Conservation (phyloP, 305 asterid species). For the Solanum hybrid region DNA sequence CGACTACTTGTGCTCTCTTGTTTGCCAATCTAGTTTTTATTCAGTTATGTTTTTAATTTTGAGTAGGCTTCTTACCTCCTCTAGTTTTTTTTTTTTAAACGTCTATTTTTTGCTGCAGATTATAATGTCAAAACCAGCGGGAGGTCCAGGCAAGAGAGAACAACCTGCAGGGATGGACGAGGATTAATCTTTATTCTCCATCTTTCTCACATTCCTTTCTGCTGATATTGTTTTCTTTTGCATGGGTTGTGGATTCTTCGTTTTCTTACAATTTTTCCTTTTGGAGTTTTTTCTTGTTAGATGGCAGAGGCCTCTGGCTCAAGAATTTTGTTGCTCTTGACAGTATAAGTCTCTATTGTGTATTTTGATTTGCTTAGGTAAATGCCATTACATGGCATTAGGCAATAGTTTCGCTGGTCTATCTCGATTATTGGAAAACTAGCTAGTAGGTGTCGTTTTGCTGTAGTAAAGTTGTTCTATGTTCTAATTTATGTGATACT, state of each 20-base stretch:
- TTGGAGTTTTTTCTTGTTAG: background rate
- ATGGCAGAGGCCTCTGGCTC: background rate
- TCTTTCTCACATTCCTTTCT: background rate
- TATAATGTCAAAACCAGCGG: conserved; percentile 97
- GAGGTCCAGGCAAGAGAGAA: conserved; percentile 62
- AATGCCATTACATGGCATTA: background rate
- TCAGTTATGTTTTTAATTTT: background rate
- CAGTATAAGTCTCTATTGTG: background rate
- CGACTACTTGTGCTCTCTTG: background rate
- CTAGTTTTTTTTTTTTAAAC: background rate
- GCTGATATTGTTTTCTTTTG: background rate
- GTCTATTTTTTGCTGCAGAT: conserved; percentile 34
- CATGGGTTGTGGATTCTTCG: background rate
- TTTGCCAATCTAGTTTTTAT: background rate
- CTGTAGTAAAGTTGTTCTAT: background rate
- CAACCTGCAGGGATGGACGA: conserved; percentile 35
- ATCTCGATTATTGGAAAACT: background rate
- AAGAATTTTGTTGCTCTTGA: background rate
- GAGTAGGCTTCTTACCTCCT: background rate
- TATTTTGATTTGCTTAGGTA: background rate
- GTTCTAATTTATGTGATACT: background rate
- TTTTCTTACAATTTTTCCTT: background rate
- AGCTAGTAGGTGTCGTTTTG: background rate
- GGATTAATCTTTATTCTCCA: conserved; percentile 20
- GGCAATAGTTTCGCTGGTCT: background rate